Base-by-base conservation (phyloP, 2,329 filamentous ascomycete genomes). In the Trichophyton simii region DNA sequence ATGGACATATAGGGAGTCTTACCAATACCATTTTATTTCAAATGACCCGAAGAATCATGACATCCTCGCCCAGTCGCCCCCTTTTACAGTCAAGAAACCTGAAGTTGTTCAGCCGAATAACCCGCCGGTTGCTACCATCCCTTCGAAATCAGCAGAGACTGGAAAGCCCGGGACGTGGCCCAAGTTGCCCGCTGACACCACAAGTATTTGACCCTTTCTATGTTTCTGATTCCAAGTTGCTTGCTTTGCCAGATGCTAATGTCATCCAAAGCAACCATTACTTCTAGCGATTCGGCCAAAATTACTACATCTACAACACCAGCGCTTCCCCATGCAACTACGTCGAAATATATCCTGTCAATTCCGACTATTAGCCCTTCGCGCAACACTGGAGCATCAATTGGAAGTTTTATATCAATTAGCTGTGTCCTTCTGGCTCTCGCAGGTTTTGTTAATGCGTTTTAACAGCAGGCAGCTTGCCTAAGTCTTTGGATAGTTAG, bases 21-120 rank as follows among this genome's bases (percentile, higher is more conserved):
- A 76, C 67, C 75, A 75, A 62, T 69, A 78, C 71, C 76, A 78
- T 67, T 68, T 76, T 61, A 58, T 74, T 60, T 72, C 73, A 58
- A 70, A 70, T 62, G 60, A 62, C 1, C 60, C 61, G 15, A 62
- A 65, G 31, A 74, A 73, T 66, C 69, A 60, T 41, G 76, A 75
- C 42, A 77, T 78, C 63, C 67, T 78, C 36, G 73, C 75, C 28
- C 76, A 78, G 68, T 75, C 73, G 18, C 65, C 69, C 38, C 68
- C 72, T 57, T 73, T 73, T 65, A 67, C 65, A 57, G 70, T 72
- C 62, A 65, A 44, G 25, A 36, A 44, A 59, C 36, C 58, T 11
- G 41, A 34, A 22, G 38, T 36, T 31, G 44, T 34, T 15, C 28
- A 54, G 25, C 25, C 50, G 34, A 54, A 34, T 28, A 34, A 54